A percentile compares a stretch with the other conserved stretches of the same genome.
Evolutionary conservation across 2,329 filamentous ascomycete genomes (phyloP).

Genomic region (Alternaria sp.): DNA sequence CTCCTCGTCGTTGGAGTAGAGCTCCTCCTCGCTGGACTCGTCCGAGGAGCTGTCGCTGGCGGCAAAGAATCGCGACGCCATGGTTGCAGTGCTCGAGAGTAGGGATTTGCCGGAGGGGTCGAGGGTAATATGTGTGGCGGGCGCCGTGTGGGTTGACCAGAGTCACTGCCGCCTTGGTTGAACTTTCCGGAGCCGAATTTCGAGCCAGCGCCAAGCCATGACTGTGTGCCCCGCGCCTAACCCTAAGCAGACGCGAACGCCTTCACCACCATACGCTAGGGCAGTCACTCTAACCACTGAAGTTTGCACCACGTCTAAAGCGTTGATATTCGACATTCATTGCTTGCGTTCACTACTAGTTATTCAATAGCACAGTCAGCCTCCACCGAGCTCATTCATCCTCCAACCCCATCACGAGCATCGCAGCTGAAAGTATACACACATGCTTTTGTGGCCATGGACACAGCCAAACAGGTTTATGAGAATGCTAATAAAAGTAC

Average conservation of each 20-base stretch:
- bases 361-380: background rate
- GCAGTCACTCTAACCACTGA: background rate
- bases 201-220: slow-evolving; percentile 18
- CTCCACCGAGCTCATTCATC: background rate
- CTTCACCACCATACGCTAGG: background rate
- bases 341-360: background rate
- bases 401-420: background rate
- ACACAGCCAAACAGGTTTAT: slow-evolving; percentile 24
- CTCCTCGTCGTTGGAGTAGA: slow-evolving; percentile 79
- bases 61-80: slow-evolving; percentile 89
- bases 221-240: slow-evolving; percentile 25
- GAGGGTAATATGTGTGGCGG: slow-evolving; percentile 24
- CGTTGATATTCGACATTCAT: background rate
- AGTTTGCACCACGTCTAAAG: background rate
- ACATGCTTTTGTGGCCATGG: background rate
- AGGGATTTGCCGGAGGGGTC: slow-evolving; percentile 30
- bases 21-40: slow-evolving; percentile 91
- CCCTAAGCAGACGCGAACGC: slow-evolving; percentile 13
- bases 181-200: slow-evolving; percentile 28
- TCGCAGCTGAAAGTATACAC: background rate
- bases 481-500: slow-evolving; percentile 46
- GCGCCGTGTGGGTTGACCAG: slow-evolving; percentile 23
- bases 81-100: slow-evolving; percentile 37
- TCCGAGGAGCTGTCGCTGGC: slow-evolving; percentile 95
- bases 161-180: slow-evolving; percentile 20